Evolutionary conservation across 1,139 yeast species (phyloP).

Genomic region (Protomyces inundatus): DNA sequence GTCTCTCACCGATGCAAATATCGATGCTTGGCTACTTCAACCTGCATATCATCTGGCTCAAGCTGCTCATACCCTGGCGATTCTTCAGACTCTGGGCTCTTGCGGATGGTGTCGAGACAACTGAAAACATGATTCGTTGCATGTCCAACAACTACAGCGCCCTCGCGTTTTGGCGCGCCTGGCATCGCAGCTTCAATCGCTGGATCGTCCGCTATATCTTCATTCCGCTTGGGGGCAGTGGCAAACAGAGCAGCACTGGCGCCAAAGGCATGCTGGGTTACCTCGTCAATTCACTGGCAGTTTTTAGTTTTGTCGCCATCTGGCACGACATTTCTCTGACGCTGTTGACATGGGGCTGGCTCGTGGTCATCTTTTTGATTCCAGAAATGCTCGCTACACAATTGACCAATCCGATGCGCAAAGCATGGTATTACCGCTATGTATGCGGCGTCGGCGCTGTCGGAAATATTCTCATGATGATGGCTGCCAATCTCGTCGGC

Average conservation of each 20-base stretch:
- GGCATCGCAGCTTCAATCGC: slow-evolving; percentile 92
- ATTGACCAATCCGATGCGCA: slow-evolving; percentile 37
- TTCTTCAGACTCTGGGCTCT: slow-evolving; percentile 88
- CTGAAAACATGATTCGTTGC: slow-evolving; percentile 96
- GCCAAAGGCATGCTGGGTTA: slow-evolving; percentile 37
- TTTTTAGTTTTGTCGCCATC: slow-evolving; percentile 92
- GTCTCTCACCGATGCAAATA: slow-evolving; percentile 84
- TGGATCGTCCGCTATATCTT: slow-evolving; percentile 67
- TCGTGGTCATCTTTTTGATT: slow-evolving; percentile 75
- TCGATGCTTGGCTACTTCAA: slow-evolving; percentile 93
- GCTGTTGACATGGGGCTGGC: slow-evolving; percentile 92
- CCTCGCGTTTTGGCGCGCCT: slow-evolving; percentile 93
- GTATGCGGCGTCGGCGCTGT: slow-evolving; percentile 85
- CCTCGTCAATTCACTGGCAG: slow-evolving; percentile 69
- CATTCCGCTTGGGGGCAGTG: slow-evolving; percentile 42
- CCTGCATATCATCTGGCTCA: slow-evolving; percentile 82
- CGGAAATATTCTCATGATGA: slow-evolving; percentile 92
- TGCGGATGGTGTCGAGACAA: slow-evolving; percentile 87
- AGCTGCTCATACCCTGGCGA: slow-evolving; percentile 88
- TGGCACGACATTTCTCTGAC: slow-evolving; percentile 97
- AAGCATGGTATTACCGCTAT: slow-evolving; percentile 62
- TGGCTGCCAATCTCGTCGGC: slow-evolving; percentile 91
- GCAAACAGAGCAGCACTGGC: slow-evolving; percentile 80
- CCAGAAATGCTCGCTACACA: slow-evolving; percentile 74
- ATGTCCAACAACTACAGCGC: slow-evolving; percentile 93